Evolutionary conservation across 495 filamentous ascomycete genomes (phyloP).

Genomic region (Xylaria telfairii): DNA sequence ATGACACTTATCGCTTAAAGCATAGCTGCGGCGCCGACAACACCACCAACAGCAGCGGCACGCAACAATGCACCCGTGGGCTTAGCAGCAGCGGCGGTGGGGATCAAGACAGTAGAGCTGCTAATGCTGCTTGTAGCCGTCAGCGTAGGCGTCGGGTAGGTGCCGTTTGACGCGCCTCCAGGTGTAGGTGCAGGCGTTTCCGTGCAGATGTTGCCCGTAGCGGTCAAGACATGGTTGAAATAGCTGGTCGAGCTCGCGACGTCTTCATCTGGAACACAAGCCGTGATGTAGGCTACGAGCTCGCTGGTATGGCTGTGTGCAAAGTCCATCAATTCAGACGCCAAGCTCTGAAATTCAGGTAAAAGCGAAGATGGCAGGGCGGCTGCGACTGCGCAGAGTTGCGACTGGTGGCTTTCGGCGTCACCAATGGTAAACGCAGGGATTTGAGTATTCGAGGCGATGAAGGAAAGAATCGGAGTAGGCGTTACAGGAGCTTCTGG

Average conservation of each 20-base stretch:
- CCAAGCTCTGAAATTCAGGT: neutral
- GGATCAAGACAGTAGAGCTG: neutral
- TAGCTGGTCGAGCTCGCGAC: conserved; percentile 15
- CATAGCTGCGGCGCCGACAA: conserved; percentile 12
- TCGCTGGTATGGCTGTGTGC: conserved; percentile 12
- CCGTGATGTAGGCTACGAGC: conserved; percentile 12
- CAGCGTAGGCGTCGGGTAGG: conserved; percentile 8
- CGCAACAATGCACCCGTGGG: neutral
- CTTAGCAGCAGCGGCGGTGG: conserved; percentile 14
- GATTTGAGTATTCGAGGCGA: conserved; percentile 13
- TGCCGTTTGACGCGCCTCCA: no score
- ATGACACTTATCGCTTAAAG: neutral
- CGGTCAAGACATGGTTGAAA: conserved; percentile 13
- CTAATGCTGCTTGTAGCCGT: neutral
- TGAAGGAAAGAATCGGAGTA: conserved; percentile 8
- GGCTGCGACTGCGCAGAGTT: conserved; percentile 8
- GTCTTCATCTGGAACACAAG: neutral
- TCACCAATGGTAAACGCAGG: conserved; percentile 2
- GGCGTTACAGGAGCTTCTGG: conserved; percentile 12
- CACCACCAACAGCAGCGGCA: conserved; percentile 2
- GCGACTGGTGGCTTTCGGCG: conserved; percentile 17
- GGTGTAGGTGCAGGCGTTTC: conserved; percentile 9
- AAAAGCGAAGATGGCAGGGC: conserved; percentile 5
- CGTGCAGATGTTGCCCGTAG: conserved; percentile 17
- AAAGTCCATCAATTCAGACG: neutral